A percentile compares a stretch with the other conserved stretches of the same genome.
Conservation (phyloP, 495 filamentous ascomycete species). For the Physcia stellaris region DNA sequence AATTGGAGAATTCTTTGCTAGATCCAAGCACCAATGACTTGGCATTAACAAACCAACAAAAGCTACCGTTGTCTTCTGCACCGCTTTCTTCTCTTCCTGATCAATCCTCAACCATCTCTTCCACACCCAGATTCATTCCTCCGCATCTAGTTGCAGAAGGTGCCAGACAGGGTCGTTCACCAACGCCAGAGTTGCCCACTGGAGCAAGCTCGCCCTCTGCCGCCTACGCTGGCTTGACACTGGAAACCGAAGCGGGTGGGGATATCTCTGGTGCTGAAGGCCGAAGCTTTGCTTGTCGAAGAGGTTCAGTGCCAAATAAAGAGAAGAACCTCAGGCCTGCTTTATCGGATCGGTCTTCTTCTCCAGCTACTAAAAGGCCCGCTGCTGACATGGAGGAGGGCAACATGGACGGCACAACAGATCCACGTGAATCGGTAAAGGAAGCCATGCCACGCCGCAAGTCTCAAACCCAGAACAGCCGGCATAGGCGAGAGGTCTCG, state of each 20-base stretch:
- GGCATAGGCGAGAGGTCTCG: conserved; percentile 16
- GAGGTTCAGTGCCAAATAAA: conserved; percentile 6
- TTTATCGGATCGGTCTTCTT: conserved; percentile 11
- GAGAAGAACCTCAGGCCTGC: conserved; percentile 5
- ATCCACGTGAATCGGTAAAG: not conserved
- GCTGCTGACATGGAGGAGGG: conserved; percentile 16
- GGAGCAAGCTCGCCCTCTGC: conserved; percentile 50
- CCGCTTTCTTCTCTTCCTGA: no score
- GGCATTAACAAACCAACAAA: conserved; percentile 1
- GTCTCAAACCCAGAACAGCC: conserved; percentile 5
- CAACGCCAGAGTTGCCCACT: conserved; percentile 12
- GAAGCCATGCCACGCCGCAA: not conserved
- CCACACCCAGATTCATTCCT: conserved; percentile 7
- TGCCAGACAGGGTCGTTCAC: conserved; percentile 10
- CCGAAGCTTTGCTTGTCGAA: conserved; percentile 4
- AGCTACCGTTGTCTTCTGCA: conserved; percentile 1
- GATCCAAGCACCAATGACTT: no score
- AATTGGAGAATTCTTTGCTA: no score
- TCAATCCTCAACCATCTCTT: conserved; percentile 7
- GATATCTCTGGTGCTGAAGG: conserved; percentile 34
- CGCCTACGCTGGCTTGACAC: conserved; percentile 57
- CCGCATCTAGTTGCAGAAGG: conserved; percentile 10
- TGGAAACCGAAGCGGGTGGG: conserved; percentile 46
- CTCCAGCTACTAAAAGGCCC: conserved; percentile 18
- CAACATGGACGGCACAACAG: conserved; percentile 13